Evolutionary conservation across 2,329 filamentous ascomycete species (phyloP).

Genomic region (Trichoderma brevicompactum): DNA sequence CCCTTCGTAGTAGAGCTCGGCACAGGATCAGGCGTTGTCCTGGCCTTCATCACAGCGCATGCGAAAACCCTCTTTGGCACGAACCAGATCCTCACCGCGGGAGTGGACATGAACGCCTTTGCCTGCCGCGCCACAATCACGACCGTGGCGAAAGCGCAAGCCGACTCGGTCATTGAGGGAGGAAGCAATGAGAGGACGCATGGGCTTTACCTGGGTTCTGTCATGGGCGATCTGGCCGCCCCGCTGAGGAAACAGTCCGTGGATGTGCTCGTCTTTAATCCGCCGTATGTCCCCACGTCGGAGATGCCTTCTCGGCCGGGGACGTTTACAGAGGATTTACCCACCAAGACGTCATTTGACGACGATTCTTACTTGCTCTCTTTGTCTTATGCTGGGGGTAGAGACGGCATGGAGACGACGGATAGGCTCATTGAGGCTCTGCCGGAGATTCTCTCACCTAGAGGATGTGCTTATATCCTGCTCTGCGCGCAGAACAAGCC

Average conservation of each 20-base stretch:
- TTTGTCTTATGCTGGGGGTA: constrained; percentile 85
- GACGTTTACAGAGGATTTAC: constrained; percentile 35
- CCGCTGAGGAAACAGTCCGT: constrained; percentile 62
- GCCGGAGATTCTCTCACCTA: constrained; percentile 62
- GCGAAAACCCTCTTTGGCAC: constrained; percentile 73
- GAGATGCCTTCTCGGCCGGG: constrained; percentile 64
- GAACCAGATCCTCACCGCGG: constrained; percentile 70
- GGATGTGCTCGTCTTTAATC: constrained; percentile 94
- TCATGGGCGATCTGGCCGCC: constrained; percentile 71
- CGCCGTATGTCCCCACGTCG: constrained; percentile 90
- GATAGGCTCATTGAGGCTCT: constrained; percentile 74
- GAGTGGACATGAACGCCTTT: constrained; percentile 82
- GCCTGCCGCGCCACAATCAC: constrained; percentile 76
- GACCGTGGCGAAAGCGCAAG: constrained; percentile 62
- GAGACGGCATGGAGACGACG: constrained; percentile 93
- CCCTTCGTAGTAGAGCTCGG: constrained; percentile 80
- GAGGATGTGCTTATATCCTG: constrained; percentile 86
- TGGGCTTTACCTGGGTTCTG: constrained; percentile 65
- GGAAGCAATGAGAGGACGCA: constrained; percentile 38
- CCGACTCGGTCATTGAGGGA: constrained; percentile 35
- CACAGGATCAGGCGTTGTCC: constrained; percentile 89
- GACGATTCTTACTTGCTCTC: constrained; percentile 82
- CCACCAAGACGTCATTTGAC: constrained; percentile 61
- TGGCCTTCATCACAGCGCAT: constrained; percentile 84
- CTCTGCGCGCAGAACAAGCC: constrained; percentile 92